Percentiles rank a stretch among this genome's conserved stretches.
phyloP scores from a whole-genome alignment of 768 basidiomycete species.

The Holtermannia corniformis region DNA sequence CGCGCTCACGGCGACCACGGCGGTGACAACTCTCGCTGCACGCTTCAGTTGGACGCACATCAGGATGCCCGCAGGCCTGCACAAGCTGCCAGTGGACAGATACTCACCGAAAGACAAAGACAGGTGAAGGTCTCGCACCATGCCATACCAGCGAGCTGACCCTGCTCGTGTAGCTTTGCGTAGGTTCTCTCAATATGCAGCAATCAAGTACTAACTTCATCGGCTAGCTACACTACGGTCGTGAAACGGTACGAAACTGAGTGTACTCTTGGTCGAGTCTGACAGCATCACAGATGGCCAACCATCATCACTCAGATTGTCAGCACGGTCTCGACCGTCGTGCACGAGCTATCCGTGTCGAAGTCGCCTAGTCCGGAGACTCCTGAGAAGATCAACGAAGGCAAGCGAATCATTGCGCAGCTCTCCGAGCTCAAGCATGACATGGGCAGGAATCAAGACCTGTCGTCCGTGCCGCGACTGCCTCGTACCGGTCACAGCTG shows the following conservation, averaged over 20 bases:
- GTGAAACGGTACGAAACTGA: constrained; percentile 21
- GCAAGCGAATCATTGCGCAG: constrained; percentile 63
- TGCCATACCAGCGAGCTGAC: not conserved
- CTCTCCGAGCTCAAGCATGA: constrained; percentile 74
- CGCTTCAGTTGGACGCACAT: too few relatives aligned
- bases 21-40: too few relatives aligned
- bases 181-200: constrained; percentile 6
- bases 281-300: constrained; percentile 48
- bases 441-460: constrained; percentile 64
- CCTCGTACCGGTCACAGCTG: not conserved
- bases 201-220: not conserved
- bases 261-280: not conserved
- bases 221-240: constrained; percentile 27
- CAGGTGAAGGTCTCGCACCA: constrained; percentile 21
- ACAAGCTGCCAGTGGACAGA: constrained; percentile 25
- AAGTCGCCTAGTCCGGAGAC: constrained; percentile 24
- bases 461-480: constrained; percentile 49
- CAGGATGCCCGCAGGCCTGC: too few relatives aligned
- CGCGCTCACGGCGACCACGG: too few relatives aligned
- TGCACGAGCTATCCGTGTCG: constrained; percentile 53
- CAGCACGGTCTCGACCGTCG: constrained; percentile 61
- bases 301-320: constrained; percentile 73
- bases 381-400: constrained; percentile 52
- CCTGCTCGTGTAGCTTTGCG: constrained; percentile 19
- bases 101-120: constrained; percentile 38